A percentile compares a stretch with the other conserved stretches of the same genome.
Evolutionary conservation across 2,329 filamentous ascomycete genomes (phyloP).

Genomic region (Monosporascus sp.): DNA sequence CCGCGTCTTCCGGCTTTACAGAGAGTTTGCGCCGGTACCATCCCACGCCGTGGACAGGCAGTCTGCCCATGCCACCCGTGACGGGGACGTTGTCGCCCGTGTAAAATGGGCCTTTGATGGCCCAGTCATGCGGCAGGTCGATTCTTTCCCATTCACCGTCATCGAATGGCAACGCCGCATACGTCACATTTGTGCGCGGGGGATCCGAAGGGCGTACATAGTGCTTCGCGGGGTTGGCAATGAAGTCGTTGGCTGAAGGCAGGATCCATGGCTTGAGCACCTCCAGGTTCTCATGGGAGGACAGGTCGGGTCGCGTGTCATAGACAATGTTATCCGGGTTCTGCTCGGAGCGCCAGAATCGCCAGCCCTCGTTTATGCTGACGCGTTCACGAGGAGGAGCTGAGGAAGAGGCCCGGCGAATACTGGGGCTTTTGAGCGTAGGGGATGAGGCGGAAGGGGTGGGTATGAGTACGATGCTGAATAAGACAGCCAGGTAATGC

Average conservation of each 20-base stretch:
- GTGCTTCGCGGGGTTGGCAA: conserved; percentile 22
- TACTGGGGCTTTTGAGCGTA: no score
- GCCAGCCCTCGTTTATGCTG: conserved; percentile 33
- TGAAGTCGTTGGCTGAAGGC: conserved; percentile 35
- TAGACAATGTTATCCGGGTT: conserved; percentile 31
- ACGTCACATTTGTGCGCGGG: conserved; percentile 26
- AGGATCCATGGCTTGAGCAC: conserved; percentile 37
- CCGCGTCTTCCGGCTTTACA: conserved; percentile 24
- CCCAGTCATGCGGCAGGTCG: conserved; percentile 44
- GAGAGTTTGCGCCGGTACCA: conserved; percentile 23
- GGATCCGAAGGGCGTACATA: conserved; percentile 26
- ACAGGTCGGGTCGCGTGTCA: conserved; percentile 13
- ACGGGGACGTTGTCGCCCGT: conserved; percentile 24
- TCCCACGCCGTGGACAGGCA: conserved; percentile 9
- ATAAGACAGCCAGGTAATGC: no score
- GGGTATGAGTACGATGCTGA: no score
- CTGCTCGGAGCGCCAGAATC: conserved; percentile 29
- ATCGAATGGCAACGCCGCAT: conserved; percentile 29
- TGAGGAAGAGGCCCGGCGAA: no score
- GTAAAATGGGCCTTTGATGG: conserved; percentile 41
- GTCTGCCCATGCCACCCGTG: conserved; percentile 30
- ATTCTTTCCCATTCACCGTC: conserved; percentile 37
- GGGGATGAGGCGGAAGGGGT: no score
- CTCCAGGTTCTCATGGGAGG: conserved; percentile 7
- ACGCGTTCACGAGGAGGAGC: conserved; percentile 14